phyloP scores from a whole-genome alignment of 148 eudicot species.

The Rhododendron molle region DNA sequence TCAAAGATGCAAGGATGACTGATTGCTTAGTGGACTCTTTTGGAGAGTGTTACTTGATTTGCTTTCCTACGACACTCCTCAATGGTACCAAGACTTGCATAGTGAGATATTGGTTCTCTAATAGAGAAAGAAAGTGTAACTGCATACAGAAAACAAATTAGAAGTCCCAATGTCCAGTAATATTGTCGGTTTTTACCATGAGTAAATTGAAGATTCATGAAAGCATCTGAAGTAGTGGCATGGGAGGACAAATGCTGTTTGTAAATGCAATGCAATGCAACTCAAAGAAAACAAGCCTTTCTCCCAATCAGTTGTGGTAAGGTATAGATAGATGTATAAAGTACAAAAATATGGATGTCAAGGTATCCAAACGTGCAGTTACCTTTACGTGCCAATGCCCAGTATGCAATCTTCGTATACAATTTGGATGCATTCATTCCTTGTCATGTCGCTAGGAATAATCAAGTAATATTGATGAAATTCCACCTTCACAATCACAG shows the following conservation, averaged over 20 bases:
- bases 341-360: not conserved
- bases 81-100: not conserved
- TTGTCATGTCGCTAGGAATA: not conserved
- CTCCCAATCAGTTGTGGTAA: not conserved
- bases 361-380: not conserved
- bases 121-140: not conserved
- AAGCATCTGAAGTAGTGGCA: not conserved
- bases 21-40: not conserved
- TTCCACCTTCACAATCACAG: constrained; percentile 32
- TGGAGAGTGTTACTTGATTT: not conserved
- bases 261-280: not conserved
- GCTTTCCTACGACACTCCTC: not conserved
- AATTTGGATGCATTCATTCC: not conserved
- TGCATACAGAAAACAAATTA: not conserved
- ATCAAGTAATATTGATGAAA: constrained; percentile 6
- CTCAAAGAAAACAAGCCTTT: not conserved
- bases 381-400: not conserved
- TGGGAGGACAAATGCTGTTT: not conserved
- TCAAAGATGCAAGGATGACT: not conserved
- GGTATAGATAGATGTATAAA: not conserved
- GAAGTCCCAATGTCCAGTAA: not conserved
- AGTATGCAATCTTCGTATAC: not conserved
- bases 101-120: not conserved
- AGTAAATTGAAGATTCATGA: not conserved
- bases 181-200: not conserved